Evolutionary conservation across 2,329 filamentous ascomycete genomes (phyloP), one percentile per base, ranked within the genome.

Genomic region (Aureobasidium sp.): DNA sequence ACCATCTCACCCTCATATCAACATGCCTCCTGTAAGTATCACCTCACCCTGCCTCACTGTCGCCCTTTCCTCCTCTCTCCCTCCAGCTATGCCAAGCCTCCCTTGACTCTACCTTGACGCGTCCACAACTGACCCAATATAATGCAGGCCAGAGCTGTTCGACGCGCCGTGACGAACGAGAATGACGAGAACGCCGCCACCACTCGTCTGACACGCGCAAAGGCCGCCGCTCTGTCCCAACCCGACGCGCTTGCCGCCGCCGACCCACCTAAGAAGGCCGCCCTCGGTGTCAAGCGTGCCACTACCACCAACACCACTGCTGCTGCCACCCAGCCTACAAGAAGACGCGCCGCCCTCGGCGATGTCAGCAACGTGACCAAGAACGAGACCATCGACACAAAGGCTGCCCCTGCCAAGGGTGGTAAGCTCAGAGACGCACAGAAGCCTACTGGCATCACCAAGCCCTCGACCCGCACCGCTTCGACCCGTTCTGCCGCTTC

Each of bases 361-460:
- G 94, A 99, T 79, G 89, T 97, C 69, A 97, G 91, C 84, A 99
- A 99, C 78, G 88, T 96, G 66, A 86, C 86, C 70, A 97, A 97
- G 76, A 82, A 83, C 52, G 89, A 90, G 60, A 81, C 76, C 6
- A 79, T 76, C 63, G 72, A 74, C 53, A 96, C 95, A 82, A 96
- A 96, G 81, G 77, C 80, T 49, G 74, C 79, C 41, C 76, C 76
- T 44, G 81, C 79, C 72, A 87, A 82, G 70, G 70, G 71, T 53
- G 70, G 71, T 53, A 64, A 66, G 42, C 41, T 73, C 39, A 67
- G 67, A 41, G 88, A 91, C 77, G 78, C 78, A 62, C 86, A 86
- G 62, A 88, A 92, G 72, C 86, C 90, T 62, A 89, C 87, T n/a
- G 90, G 90, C 64, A 81, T 97, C 62, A 86, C 90, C 74, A 97